These are phyloP conservation scores for Mycosphaerella sp. DNA, from an alignment of 2,329 filamentous ascomycete species.

Conservation along the genomic window DNA sequence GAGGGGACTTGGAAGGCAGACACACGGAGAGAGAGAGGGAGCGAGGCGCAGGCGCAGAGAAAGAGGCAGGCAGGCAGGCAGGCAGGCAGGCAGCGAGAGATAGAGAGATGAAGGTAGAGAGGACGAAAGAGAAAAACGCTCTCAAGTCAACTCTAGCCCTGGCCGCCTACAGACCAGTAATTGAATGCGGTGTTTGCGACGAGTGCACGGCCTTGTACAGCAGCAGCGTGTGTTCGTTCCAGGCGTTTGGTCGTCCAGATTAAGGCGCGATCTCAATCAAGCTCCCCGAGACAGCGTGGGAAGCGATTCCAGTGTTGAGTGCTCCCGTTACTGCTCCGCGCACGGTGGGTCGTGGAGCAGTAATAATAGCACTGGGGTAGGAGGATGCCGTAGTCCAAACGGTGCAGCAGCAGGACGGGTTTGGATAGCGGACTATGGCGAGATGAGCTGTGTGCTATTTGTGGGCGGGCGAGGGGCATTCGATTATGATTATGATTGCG, in stretches of 20 bases:
- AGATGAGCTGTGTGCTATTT: slow-evolving; percentile 3
- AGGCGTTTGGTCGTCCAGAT: background rate
- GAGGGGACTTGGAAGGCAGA: too few relatives aligned
- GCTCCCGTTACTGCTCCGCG: background rate
- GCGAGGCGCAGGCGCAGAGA: too few relatives aligned
- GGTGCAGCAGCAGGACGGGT: background rate
- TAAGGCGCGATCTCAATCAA: slow-evolving; percentile 1
- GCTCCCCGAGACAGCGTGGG: slow-evolving; percentile 1
- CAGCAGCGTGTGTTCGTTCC: slow-evolving; percentile 1
- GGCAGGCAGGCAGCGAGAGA: too few relatives aligned
- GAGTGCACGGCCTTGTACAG: background rate
- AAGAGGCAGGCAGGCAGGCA: too few relatives aligned
- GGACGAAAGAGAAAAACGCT: too few relatives aligned
- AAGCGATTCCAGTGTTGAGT: background rate
- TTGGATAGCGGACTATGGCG: background rate
- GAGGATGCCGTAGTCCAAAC: background rate
- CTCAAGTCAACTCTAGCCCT: background rate
- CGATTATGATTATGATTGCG: background rate
- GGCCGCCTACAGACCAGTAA: background rate
- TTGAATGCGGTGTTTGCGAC: background rate
- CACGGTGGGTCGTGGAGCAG: background rate
- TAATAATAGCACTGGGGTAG: background rate
- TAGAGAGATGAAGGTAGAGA: too few relatives aligned
- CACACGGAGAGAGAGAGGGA: too few relatives aligned
- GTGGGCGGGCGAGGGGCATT: background rate